These are phyloP conservation scores for Arachnomyces sp. DNA, from an alignment of 2,329 filamentous ascomycete genomes.

Conservation along the genomic window DNA sequence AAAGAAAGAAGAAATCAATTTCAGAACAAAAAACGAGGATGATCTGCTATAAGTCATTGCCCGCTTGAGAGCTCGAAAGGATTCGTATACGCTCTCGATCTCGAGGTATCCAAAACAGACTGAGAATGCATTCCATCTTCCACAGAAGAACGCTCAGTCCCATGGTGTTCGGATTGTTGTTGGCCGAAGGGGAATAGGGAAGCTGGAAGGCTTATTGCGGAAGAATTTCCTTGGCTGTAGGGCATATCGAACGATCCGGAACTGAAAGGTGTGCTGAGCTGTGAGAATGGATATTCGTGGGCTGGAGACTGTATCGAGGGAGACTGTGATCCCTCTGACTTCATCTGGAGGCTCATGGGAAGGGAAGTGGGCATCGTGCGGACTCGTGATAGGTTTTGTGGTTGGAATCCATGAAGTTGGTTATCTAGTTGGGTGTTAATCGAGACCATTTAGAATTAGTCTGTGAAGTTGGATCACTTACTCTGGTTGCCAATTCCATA, in stretches of 20 bases:
- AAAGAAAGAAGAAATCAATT: no score
- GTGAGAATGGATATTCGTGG: constrained; percentile 27
- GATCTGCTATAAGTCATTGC: background rate
- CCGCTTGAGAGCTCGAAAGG: background rate
- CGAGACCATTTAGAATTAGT: no score
- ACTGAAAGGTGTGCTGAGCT: constrained; percentile 21
- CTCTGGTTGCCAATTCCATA: background rate
- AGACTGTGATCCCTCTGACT: constrained; percentile 21
- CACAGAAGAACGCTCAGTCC: background rate
- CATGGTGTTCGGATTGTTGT: background rate
- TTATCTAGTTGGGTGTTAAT: background rate
- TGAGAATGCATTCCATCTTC: background rate
- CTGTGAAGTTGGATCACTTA: background rate
- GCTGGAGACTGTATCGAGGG: constrained; percentile 23
- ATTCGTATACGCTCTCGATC: background rate
- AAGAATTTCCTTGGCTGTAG: constrained; percentile 26
- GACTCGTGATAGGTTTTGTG: constrained; percentile 1
- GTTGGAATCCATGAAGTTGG: background rate
- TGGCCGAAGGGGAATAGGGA: constrained; percentile 20
- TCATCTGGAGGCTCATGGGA: constrained; percentile 21
- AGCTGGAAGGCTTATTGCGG: constrained; percentile 29
- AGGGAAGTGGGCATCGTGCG: constrained; percentile 23
- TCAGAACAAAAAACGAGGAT: no score
- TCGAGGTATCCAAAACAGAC: background rate
- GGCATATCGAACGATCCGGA: constrained; percentile 22